phyloP scores from a whole-genome alignment of 2,329 filamentous ascomycete genomes.

The Calonectria henricotiae region DNA sequence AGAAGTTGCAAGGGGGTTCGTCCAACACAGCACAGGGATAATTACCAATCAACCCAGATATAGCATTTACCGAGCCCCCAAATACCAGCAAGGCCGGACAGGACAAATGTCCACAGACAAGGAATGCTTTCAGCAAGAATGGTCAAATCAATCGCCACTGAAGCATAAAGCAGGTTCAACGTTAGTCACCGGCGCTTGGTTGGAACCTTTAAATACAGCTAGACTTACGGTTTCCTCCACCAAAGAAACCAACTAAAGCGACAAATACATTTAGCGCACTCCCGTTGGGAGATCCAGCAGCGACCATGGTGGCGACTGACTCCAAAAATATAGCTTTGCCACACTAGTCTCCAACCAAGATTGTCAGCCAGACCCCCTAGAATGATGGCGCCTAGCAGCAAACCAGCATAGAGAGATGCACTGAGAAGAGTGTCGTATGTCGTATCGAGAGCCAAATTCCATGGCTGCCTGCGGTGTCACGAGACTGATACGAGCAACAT shows the following conservation, averaged over 20 bases:
- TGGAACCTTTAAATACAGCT: too few relatives aligned
- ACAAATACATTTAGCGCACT: constrained; percentile 41
- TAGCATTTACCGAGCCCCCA: constrained; percentile 45
- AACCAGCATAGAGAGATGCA: constrained; percentile 37
- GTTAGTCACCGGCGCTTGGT: background rate
- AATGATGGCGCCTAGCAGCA: constrained; percentile 40
- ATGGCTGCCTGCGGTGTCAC: constrained; percentile 44
- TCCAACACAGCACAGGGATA: background rate
- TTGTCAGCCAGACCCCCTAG: constrained; percentile 42
- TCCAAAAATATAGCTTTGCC: constrained; percentile 46
- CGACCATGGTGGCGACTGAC: constrained; percentile 37
- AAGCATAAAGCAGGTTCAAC: background rate
- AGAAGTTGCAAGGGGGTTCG: background rate
- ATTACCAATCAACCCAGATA: constrained; percentile 43
- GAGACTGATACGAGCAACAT: constrained; percentile 46
- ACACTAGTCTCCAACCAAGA: constrained; percentile 40
- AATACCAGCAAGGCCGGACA: constrained; percentile 40
- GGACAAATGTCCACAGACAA: constrained; percentile 39
- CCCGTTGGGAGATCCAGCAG: constrained; percentile 44
- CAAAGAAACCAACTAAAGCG: constrained; percentile 40
- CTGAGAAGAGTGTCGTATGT: constrained; percentile 42
- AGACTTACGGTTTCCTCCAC: constrained; percentile 43
- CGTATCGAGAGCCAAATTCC: constrained; percentile 45
- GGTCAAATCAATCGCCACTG: constrained; percentile 46
- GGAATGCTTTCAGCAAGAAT: constrained; percentile 46